These are phyloP conservation scores for Trichoderma simmonsii DNA, from an alignment of 2,329 filamentous ascomycete genomes.

Conservation along the genomic window DNA sequence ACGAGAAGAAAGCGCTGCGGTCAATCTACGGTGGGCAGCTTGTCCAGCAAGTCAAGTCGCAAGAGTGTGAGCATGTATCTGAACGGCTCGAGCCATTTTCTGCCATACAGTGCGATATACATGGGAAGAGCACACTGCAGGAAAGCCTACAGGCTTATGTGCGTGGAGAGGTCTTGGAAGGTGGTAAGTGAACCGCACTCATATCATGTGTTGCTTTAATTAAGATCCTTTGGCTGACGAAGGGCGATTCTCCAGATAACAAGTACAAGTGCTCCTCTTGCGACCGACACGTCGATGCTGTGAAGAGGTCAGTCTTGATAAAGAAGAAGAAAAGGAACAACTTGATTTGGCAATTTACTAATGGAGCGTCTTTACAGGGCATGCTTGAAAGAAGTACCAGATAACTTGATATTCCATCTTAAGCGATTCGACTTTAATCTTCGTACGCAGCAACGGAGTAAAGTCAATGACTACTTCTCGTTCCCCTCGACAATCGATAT, in stretches of 20 bases:
- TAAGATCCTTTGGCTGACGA: not conserved
- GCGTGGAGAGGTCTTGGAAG: slow-evolving; percentile 93
- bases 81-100: slow-evolving; percentile 88
- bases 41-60: slow-evolving; percentile 92
- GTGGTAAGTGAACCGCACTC: slow-evolving; percentile 48
- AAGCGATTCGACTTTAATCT: slow-evolving; percentile 85
- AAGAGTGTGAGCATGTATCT: slow-evolving; percentile 90
- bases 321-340: not conserved
- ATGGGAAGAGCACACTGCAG: slow-evolving; percentile 77
- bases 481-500: slow-evolving; percentile 85
- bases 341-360: slow-evolving; percentile 14
- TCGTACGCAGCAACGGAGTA: slow-evolving; percentile 72
- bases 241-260: slow-evolving; percentile 63
- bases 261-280: slow-evolving; percentile 97
- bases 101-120: slow-evolving; percentile 93
- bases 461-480: slow-evolving; percentile 92
- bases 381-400: slow-evolving; percentile 86
- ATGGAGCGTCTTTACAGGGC: slow-evolving; percentile 50
- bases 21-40: slow-evolving; percentile 89
- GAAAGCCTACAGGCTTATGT: slow-evolving; percentile 95
- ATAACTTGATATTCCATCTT: slow-evolving; percentile 93
- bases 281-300: slow-evolving; percentile 83
- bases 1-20: slow-evolving; percentile 70
- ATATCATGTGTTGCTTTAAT: not conserved
- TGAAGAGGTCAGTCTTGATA: slow-evolving; percentile 63